phyloP scores from a whole-genome alignment of 169 alveolate genomes.

The Prorocentrum cordatum region DNA sequence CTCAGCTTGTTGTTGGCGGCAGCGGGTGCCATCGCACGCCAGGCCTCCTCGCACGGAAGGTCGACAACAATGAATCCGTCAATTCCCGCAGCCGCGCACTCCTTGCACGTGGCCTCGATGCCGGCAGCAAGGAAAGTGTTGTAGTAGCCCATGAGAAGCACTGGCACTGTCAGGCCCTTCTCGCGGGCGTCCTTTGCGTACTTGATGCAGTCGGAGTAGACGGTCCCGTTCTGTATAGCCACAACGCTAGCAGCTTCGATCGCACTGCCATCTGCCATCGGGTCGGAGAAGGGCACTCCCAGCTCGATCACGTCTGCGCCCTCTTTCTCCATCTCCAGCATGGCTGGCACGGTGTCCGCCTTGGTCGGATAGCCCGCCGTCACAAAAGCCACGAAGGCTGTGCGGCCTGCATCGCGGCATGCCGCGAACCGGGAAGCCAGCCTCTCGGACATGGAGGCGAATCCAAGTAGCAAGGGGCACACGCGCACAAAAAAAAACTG shows the following conservation, averaged over 20 bases:
- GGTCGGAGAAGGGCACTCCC: conserved; percentile 64
- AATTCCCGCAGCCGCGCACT: background rate
- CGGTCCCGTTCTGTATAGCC: conserved; percentile 33
- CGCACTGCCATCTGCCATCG: conserved; percentile 64
- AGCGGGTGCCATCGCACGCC: background rate
- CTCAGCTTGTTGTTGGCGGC: conserved; percentile 16
- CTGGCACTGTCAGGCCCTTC: conserved; percentile 29
- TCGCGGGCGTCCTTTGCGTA: conserved; percentile 26
- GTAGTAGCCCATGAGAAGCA: conserved; percentile 58
- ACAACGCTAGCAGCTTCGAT: conserved; percentile 53
- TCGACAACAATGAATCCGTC: conserved; percentile 37
- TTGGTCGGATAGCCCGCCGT: conserved; percentile 52
- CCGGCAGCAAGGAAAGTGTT: conserved; percentile 51
- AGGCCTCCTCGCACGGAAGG: conserved; percentile 19
- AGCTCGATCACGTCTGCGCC: conserved; percentile 63
- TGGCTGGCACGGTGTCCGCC: conserved; percentile 33
- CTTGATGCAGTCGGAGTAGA: conserved; percentile 9
- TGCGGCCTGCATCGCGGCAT: conserved; percentile 8
- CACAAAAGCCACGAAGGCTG: conserved; percentile 55
- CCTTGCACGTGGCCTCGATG: conserved; percentile 26
- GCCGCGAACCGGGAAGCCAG: conserved; percentile 10
- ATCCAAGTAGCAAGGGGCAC: background rate
- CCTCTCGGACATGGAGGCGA: background rate
- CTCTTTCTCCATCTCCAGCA: conserved; percentile 30
- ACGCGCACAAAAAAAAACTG: background rate